Evolutionary conservation across 805 yeast genomes (phyloP), one percentile per base, ranked within the genome.

Genomic region (Cyberlindnera subsufficiens): DNA sequence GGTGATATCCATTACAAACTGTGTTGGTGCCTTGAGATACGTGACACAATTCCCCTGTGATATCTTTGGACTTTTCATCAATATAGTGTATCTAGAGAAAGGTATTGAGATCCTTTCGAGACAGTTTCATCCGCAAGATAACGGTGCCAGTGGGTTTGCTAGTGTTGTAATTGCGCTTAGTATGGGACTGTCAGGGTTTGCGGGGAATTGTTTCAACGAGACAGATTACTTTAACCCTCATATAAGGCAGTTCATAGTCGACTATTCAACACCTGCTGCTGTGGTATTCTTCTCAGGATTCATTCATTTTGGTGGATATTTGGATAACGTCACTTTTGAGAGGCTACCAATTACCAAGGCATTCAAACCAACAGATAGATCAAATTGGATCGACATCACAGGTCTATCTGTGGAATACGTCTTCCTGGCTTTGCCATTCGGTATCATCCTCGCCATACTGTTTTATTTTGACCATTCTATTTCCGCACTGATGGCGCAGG

Each of bases 391-490:
- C n/a, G 72, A 68, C 7, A 66, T 65, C 33, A 61, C 65, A 3
- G 49, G 60, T 3, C 57, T 64, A 1, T 58, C 81, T 0, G 88
- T 82, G 1, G 80, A 81, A 3, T 79, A 89, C 51, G 80, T 91
- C 0, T 93, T 93, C 57, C 62, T 93, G 31, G 98, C 99, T 0
- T 60, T 93, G 7, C 99, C 99, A 0, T 93, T 91, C 71, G 98
- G 96, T 0, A 65, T 93, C 1, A 71, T 93, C 37, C 65, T 93
- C 35, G 88, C 98, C 0, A 74, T 83, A 39, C 66, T 91, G 38
- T 91, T 93, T 64, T 91, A 88, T 62, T 93, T 90, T 63, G 99
- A 91, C 64, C 99, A 91, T 63, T 93, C 91, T 50, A 95, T 91
- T 10, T 88, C 96, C 2, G 83, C 97, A 0, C 68, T 91, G 43